Conservation (phyloP, 768 basidiomycete species). For the Chalciporus chontae region DNA sequence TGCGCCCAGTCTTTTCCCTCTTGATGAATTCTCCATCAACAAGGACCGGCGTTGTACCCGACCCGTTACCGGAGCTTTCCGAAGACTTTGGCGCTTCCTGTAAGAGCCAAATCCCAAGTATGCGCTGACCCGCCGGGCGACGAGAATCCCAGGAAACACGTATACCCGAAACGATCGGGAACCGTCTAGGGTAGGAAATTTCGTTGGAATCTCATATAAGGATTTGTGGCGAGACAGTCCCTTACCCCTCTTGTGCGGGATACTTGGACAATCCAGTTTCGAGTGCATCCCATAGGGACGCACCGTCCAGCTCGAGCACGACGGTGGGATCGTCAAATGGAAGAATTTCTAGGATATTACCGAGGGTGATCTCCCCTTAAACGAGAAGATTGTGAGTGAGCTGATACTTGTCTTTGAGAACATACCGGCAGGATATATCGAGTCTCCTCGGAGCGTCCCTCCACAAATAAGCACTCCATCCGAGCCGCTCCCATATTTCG, state of each 20-base stretch:
- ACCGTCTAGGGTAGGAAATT: constrained; percentile 53
- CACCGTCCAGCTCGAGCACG: constrained; percentile 76
- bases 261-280: constrained; percentile 72
- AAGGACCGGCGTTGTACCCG: constrained; percentile 30
- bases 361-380: constrained; percentile 71
- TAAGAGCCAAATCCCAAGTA: constrained; percentile 68
- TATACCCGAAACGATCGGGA: constrained; percentile 83
- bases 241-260: constrained; percentile 89
- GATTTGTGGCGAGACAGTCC: background rate
- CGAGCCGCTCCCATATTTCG: constrained; percentile 58
- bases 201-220: background rate
- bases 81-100: constrained; percentile 29
- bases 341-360: constrained; percentile 84
- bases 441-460: constrained; percentile 84
- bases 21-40: constrained; percentile 52
- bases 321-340: constrained; percentile 86
- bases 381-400: background rate
- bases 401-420: background rate
- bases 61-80: constrained; percentile 17
- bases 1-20: constrained; percentile 49
- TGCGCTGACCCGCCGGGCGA: constrained; percentile 62
- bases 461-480: constrained; percentile 82
- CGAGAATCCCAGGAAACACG: constrained; percentile 86
- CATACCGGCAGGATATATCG: constrained; percentile 75
- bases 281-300: constrained; percentile 73